Conservation (phyloP, 345 rosid species). For the Euphorbia peplus region DNA sequence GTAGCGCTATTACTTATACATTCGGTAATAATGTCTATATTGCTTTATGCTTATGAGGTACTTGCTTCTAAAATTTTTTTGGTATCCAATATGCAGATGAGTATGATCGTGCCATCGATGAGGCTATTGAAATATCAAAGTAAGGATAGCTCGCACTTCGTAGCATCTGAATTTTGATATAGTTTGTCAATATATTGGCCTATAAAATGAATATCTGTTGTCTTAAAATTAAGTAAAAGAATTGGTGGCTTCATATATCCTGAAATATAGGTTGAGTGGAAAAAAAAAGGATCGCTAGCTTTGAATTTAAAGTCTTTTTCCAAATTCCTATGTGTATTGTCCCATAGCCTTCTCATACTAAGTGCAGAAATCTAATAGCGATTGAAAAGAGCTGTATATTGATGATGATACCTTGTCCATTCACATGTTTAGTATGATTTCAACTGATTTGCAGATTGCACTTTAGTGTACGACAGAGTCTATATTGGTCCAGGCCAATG, state of each 20-base stretch:
- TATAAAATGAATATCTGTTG: neutral
- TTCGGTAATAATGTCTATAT: constrained; percentile 46
- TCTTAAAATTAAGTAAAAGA: neutral
- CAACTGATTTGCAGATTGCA: neutral
- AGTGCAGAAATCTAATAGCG: neutral
- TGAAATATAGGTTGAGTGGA: neutral
- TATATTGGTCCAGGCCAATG: too few relatives aligned
- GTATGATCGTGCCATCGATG: constrained; percentile 63
- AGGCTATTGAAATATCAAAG: constrained; percentile 60
- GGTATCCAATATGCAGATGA: constrained; percentile 49
- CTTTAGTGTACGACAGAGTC: too few relatives aligned
- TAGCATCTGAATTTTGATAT: constrained; percentile 6
- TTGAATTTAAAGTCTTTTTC: neutral
- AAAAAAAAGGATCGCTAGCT: neutral
- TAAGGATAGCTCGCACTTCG: constrained; percentile 38
- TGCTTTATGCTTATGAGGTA: constrained; percentile 7
- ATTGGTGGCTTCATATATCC: neutral
- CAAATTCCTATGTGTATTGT: neutral
- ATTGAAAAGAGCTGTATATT: neutral
- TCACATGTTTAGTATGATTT: neutral
- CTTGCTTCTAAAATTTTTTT: neutral
- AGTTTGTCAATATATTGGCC: neutral
- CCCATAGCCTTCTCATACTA: neutral
- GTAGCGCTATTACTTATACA: constrained; percentile 57
- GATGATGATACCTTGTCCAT: neutral